Conservation (phyloP, 2,329 filamentous ascomycete species). For the Fusarium xylarioides region DNA sequence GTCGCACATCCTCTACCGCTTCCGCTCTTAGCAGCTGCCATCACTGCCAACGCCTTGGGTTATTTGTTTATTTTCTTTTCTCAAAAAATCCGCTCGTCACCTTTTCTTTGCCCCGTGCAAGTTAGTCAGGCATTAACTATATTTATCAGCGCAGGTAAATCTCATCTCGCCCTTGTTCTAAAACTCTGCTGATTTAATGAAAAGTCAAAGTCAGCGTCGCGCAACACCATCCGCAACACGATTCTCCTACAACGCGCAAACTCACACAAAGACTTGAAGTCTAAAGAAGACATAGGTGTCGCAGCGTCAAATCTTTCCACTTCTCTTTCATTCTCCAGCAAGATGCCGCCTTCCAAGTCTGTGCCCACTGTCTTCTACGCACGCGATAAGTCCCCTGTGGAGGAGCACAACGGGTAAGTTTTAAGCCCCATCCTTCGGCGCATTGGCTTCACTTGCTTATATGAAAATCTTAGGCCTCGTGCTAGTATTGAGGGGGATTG, state of each 20-base stretch:
- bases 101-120: not conserved
- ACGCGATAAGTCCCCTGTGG: slow-evolving; percentile 23
- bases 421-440: too few species aligned
- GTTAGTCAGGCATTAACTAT: not conserved
- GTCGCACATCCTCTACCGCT: not conserved
- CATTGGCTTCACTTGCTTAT: not conserved
- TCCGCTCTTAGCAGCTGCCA: not conserved
- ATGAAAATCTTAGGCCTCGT: not conserved
- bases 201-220: not conserved
- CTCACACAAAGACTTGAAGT: too few species aligned
- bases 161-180: not conserved
- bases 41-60: not conserved
- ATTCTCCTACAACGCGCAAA: not conserved
- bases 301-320: not conserved
- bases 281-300: not conserved
- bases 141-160: not conserved
- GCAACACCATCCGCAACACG: not conserved
- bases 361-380: slow-evolving; percentile 33
- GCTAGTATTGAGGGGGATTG: slow-evolving; percentile 21
- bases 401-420: slow-evolving; percentile 26
- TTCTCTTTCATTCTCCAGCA: not conserved
- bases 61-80: not conserved
- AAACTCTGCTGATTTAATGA: not conserved
- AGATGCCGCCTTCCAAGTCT: slow-evolving; percentile 25
- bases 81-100: not conserved